phyloP scores from a whole-genome alignment of 176 grass and related monocot genomes.

The Pontederia paniculata region DNA sequence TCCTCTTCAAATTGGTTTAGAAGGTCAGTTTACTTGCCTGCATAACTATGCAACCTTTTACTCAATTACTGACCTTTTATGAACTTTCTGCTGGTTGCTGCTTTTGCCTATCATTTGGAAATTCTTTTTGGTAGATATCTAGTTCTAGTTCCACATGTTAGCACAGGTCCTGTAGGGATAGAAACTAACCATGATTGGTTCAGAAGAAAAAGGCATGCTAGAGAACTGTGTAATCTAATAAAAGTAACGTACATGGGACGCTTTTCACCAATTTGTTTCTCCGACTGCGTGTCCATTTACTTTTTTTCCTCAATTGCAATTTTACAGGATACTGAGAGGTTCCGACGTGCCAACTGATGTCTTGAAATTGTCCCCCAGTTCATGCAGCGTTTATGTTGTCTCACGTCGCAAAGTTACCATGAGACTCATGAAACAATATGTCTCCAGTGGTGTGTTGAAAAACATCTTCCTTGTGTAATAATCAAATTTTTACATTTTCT shows the following conservation, averaged over 20 bases:
- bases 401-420: slow-evolving; percentile 41
- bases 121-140: too few relatives aligned
- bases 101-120: too few relatives aligned
- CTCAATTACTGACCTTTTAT: not conserved
- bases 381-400: slow-evolving; percentile 71
- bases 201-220: too few relatives aligned
- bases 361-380: slow-evolving; percentile 43
- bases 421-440: slow-evolving; percentile 40
- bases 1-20: slow-evolving; percentile 36
- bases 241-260: too few relatives aligned
- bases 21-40: slow-evolving; percentile 25
- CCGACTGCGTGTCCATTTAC: too few relatives aligned
- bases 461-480: slow-evolving; percentile 6
- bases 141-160: too few relatives aligned
- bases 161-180: too few relatives aligned
- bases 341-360: slow-evolving; percentile 39
- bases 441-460: slow-evolving; percentile 30
- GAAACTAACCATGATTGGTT: too few relatives aligned
- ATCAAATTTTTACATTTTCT: not conserved
- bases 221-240: too few relatives aligned
- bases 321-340: slow-evolving; percentile 55
- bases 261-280: too few relatives aligned
- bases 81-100: not conserved
- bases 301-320: slow-evolving; percentile 9
- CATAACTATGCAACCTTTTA: not conserved